A percentile compares a stretch with the other conserved stretches of the same genome.
These are phyloP conservation scores for Diaporthe eres DNA, from an alignment of 2,329 filamentous ascomycete species.

Conservation along the genomic window DNA sequence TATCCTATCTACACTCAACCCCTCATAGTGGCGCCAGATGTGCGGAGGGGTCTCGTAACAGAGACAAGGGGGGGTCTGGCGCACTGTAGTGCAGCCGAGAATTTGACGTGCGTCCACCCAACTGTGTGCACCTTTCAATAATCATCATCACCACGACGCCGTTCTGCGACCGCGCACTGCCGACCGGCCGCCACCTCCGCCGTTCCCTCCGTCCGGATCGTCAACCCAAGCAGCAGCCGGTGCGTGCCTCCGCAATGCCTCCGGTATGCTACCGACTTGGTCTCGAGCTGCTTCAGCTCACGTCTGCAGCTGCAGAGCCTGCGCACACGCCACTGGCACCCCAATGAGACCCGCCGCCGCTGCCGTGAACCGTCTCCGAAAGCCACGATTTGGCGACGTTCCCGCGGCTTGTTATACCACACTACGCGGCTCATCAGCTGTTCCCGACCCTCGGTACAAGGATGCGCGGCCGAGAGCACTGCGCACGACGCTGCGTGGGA, in stretches of 20 bases:
- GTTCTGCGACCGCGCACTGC: neutral
- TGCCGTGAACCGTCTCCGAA: conserved; percentile 56
- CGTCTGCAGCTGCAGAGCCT: conserved; percentile 75
- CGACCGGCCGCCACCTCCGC: neutral
- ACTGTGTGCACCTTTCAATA: neutral
- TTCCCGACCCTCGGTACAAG: conserved; percentile 74
- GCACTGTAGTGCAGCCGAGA: neutral
- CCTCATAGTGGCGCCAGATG: neutral
- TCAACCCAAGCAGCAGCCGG: conserved; percentile 39
- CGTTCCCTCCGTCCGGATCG: conserved; percentile 10
- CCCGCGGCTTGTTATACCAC: conserved; percentile 79
- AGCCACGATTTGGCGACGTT: conserved; percentile 65
- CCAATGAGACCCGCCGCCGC: conserved; percentile 66
- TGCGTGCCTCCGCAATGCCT: conserved; percentile 50
- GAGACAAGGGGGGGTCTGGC: conserved; percentile 13
- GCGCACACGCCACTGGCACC: conserved; percentile 64
- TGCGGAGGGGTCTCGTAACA: conserved; percentile 2
- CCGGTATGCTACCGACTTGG: conserved; percentile 77
- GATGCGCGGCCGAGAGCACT: conserved; percentile 70
- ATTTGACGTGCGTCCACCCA: conserved; percentile 20
- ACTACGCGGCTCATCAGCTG: conserved; percentile 74
- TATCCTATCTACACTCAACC: neutral
- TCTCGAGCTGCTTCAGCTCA: conserved; percentile 75
- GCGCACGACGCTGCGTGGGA: conserved; percentile 74
- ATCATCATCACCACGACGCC: neutral